These are phyloP conservation scores for Colletotrichum lini DNA, from an alignment of 2,329 filamentous ascomycete genomes.

Conservation along the genomic window DNA sequence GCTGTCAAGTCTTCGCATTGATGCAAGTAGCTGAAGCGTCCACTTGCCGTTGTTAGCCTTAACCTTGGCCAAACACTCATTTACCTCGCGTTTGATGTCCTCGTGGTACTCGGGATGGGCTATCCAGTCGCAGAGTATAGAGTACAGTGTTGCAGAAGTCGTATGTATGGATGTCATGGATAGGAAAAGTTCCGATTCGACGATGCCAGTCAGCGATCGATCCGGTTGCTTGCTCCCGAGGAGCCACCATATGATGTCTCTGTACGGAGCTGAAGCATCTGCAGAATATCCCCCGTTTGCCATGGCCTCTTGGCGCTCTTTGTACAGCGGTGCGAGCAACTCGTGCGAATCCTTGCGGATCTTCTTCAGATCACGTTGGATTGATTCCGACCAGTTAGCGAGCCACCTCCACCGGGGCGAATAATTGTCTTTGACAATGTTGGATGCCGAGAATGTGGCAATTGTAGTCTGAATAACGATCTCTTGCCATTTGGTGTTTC, in stretches of 20 bases:
- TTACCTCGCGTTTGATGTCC: not conserved
- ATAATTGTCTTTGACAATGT: slow-evolving; percentile 10
- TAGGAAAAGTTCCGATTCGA: not conserved
- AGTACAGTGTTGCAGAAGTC: slow-evolving; percentile 1
- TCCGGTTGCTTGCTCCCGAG: not conserved
- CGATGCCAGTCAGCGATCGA: not conserved
- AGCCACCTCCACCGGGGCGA: slow-evolving; percentile 17
- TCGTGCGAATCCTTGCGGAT: slow-evolving; percentile 3
- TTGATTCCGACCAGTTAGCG: slow-evolving; percentile 1
- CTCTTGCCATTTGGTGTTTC: not conserved
- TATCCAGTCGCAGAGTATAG: slow-evolving; percentile 11
- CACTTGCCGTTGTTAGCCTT: not conserved
- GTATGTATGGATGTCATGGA: slow-evolving; percentile 18
- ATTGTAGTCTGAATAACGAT: slow-evolving; percentile 6
- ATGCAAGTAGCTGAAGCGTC: slow-evolving; percentile 12
- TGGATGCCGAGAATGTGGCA: not conserved
- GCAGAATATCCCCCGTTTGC: not conserved
- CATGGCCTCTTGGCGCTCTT: not conserved
- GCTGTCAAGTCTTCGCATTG: slow-evolving; percentile 15
- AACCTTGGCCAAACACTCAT: not conserved
- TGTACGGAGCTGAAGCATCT: not conserved
- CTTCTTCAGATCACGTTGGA: not conserved
- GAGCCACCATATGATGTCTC: slow-evolving; percentile 11
- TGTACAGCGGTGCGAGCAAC: not conserved
- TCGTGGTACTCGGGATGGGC: slow-evolving; percentile 19